Conservation (phyloP, 192 early-diverging fungal genomes). For the Coemansia sp. region DNA sequence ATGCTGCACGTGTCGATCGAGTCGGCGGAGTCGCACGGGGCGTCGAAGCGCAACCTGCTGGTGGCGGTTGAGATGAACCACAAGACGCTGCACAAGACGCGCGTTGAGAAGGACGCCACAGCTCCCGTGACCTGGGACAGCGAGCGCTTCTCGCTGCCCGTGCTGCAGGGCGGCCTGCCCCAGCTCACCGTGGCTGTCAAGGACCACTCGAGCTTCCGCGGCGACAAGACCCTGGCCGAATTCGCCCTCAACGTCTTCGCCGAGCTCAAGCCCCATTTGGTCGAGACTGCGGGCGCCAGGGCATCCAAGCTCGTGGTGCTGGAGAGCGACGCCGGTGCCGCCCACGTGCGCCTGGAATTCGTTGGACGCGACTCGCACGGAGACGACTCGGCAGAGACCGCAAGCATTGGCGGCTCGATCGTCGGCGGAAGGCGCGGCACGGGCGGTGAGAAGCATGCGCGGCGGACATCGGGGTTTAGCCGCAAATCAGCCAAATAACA, state of each 20-base stretch:
- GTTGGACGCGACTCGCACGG: constrained; percentile 10
- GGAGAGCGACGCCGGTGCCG: constrained; percentile 12
- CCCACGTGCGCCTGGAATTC: constrained; percentile 26
- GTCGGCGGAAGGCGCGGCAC: background rate
- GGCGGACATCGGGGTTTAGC: constrained; percentile 42
- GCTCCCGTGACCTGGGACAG: constrained; percentile 11
- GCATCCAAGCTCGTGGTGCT: constrained; percentile 1
- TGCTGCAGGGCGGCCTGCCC: constrained; percentile 41
- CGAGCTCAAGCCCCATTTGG: constrained; percentile 33
- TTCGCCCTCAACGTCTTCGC: constrained; percentile 29
- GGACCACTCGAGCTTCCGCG: constrained; percentile 53
- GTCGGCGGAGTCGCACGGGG: constrained; percentile 24
- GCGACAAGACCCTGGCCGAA: constrained; percentile 44
- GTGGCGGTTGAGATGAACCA: constrained; percentile 42
- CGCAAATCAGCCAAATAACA: constrained; percentile 38
- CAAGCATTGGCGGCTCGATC: constrained; percentile 31
- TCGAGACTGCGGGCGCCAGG: constrained; percentile 17
- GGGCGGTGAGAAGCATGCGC: constrained; percentile 33
- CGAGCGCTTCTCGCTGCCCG: constrained; percentile 40
- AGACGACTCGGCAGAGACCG: constrained; percentile 20
- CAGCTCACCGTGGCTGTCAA: constrained; percentile 28
- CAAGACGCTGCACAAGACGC: constrained; percentile 51
- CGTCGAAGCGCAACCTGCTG: constrained; percentile 34
- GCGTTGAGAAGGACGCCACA: constrained; percentile 38
- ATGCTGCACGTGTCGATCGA: constrained; percentile 27